A percentile compares a stretch with the other conserved stretches of the same genome.
phyloP scores from a whole-genome alignment of 441 rosid species.

The Melastoma candidum region DNA sequence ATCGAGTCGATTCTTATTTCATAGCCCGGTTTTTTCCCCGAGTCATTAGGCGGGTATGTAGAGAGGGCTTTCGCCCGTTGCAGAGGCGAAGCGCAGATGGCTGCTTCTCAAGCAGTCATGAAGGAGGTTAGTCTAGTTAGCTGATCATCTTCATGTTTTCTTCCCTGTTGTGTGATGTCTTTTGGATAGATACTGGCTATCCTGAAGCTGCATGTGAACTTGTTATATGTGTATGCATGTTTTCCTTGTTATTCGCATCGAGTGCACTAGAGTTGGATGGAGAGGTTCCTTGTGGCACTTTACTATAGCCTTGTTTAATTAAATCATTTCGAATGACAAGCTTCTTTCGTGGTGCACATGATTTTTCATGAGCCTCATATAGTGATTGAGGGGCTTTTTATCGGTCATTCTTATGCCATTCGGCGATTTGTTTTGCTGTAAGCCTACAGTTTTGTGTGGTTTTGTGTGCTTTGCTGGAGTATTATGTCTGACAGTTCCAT shows the following conservation, averaged over 20 bases:
- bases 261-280: too few relatives aligned
- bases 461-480: too few relatives aligned
- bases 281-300: too few relatives aligned
- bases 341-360: too few relatives aligned
- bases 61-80: conserved; percentile 84
- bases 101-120: conserved; percentile 62
- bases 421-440: too few relatives aligned
- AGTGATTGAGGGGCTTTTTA: not conserved
- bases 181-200: too few relatives aligned
- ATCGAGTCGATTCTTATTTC: conserved; percentile 10
- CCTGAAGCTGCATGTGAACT: conserved; percentile 3
- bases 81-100: conserved; percentile 58
- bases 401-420: too few relatives aligned
- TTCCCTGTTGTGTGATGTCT: not conserved
- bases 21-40: conserved; percentile 70
- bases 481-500: not conserved
- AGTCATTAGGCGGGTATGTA: conserved; percentile 68
- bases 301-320: too few relatives aligned
- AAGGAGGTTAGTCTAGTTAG: conserved; percentile 47
- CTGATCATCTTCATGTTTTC: not conserved
- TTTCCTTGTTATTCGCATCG: too few relatives aligned
- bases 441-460: too few relatives aligned
- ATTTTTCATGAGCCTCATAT: not conserved
- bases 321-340: too few relatives aligned
- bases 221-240: too few relatives aligned